These are phyloP conservation scores for Lavandula angustifolia DNA, from an alignment of 257 asterid species.

Conservation along the genomic window DNA sequence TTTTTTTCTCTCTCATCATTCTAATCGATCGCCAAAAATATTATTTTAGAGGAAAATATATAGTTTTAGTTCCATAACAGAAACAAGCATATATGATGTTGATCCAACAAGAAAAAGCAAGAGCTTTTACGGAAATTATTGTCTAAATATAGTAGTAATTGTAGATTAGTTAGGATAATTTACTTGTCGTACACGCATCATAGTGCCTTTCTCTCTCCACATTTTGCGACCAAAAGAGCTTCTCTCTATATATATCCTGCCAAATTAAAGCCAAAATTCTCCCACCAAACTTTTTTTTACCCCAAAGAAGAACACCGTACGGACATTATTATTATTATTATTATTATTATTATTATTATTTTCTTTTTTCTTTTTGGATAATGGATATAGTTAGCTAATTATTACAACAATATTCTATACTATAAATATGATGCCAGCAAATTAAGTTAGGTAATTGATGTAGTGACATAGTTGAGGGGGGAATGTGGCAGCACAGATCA, in stretches of 20 bases:
- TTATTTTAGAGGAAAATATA: not conserved
- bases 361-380: not conserved
- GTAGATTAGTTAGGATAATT: slow-evolving; percentile 15
- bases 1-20: not conserved
- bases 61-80: slow-evolving; percentile 10
- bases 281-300: slow-evolving; percentile 36
- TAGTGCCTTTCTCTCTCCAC: slow-evolving; percentile 30
- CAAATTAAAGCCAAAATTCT: slow-evolving; percentile 37
- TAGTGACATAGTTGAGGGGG: slow-evolving; percentile 20
- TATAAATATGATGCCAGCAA: not conserved
- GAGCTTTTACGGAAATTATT: not conserved
- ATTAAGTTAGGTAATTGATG: not conserved
- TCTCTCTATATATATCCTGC: slow-evolving; percentile 28
- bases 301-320: not conserved
- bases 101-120: slow-evolving; percentile 37
- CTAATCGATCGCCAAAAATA: not conserved
- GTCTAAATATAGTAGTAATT: not conserved
- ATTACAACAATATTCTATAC: too few relatives aligned
- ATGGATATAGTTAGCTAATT: too few relatives aligned
- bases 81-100: slow-evolving; percentile 14
- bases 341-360: not conserved
- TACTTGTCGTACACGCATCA: slow-evolving; percentile 45
- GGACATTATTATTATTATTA: not conserved
- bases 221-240: slow-evolving; percentile 29
- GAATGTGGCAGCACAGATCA: slow-evolving; percentile 22